Conservation (phyloP, 1,139 yeast species). For the Pichia sp. region DNA sequence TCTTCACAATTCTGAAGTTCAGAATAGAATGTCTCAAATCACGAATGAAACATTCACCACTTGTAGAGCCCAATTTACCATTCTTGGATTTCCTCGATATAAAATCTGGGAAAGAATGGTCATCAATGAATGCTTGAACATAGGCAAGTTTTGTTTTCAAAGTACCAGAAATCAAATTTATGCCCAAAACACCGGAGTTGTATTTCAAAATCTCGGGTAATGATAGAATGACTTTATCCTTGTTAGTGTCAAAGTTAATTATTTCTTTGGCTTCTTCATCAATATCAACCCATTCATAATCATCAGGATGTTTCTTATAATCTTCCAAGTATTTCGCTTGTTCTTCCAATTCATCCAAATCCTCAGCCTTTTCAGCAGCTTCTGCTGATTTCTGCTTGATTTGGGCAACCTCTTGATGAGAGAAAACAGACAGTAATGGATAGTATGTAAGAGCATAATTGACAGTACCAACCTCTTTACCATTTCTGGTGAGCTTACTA, state of each 20-base stretch:
- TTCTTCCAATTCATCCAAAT: conserved; percentile 34
- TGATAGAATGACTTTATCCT: conserved; percentile 43
- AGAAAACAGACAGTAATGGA: conserved; percentile 59
- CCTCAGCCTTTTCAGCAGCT: conserved; percentile 32
- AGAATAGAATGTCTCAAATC: conserved; percentile 60
- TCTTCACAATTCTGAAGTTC: conserved; percentile 52
- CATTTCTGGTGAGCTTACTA: conserved; percentile 13
- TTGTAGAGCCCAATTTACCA: conserved; percentile 39
- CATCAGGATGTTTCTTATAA: conserved; percentile 53
- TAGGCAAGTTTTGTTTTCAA: conserved; percentile 44
- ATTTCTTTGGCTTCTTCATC: conserved; percentile 43
- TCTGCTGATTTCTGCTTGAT: conserved; percentile 29
- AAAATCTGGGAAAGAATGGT: conserved; percentile 55
- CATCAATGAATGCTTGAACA: conserved; percentile 63
- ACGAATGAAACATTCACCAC: conserved; percentile 59
- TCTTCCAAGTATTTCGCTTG: conserved; percentile 42
- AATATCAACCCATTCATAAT: conserved; percentile 54
- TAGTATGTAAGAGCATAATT: conserved; percentile 32
- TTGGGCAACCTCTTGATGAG: conserved; percentile 50
- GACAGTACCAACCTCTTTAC: conserved; percentile 43
- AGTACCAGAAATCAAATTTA: conserved; percentile 48
- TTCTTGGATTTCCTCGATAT: conserved; percentile 45
- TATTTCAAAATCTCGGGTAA: conserved; percentile 49
- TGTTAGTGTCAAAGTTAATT: conserved; percentile 30
- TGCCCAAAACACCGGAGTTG: conserved; percentile 59